Conservation (phyloP, 345 rosid genomes). For the Boechera stricta region DNA sequence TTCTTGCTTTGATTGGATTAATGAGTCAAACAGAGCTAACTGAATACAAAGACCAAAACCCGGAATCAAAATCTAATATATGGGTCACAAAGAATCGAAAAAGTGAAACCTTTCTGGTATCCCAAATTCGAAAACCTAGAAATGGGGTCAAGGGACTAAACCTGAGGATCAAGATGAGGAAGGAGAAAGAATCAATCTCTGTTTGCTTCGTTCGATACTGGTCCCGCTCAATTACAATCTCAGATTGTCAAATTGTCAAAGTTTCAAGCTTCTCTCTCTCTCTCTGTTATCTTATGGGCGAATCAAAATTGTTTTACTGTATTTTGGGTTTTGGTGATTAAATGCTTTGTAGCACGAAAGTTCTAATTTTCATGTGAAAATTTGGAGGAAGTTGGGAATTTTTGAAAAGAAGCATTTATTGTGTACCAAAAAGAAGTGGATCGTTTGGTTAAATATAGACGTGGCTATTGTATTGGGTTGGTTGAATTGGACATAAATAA, state of each 20-base stretch:
- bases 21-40: conserved; percentile 23
- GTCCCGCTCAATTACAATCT: conserved; percentile 28
- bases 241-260: conserved; percentile 30
- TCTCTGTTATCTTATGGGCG: background rate
- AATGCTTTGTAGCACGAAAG: background rate
- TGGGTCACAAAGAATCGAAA: conserved; percentile 5
- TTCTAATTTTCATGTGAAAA: background rate
- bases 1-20: conserved; percentile 8
- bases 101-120: background rate
- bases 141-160: conserved; percentile 18
- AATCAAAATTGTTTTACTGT: background rate
- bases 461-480: background rate
- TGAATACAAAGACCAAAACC: conserved; percentile 2
- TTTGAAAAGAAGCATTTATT: conserved; percentile 16
- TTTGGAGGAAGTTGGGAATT: background rate
- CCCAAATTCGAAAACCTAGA: conserved; percentile 36
- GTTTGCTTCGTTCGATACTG: background rate
- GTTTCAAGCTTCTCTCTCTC: conserved; percentile 6
- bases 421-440: conserved; percentile 16
- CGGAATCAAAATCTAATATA: conserved; percentile 7
- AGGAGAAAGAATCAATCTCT: conserved; percentile 19
- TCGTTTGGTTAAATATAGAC: background rate
- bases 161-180: conserved; percentile 21
- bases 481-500: conserved; percentile 4
- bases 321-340: conserved; percentile 1